phyloP scores from a whole-genome alignment of 108 stramenopile species.

The Craspedostauros australis region DNA sequence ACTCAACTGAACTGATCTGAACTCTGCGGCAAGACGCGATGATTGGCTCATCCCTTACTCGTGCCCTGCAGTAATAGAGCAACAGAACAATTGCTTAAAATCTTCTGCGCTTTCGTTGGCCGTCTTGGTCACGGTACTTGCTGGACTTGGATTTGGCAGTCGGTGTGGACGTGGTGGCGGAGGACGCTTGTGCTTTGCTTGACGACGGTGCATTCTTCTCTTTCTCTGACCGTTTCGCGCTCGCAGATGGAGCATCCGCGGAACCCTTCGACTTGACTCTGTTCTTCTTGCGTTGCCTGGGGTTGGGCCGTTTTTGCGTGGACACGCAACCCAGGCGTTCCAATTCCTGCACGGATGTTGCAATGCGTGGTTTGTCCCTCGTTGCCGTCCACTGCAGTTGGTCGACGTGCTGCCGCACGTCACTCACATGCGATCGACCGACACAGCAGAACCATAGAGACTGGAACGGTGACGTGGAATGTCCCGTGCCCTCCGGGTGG shows the following conservation, averaged over 20 bases:
- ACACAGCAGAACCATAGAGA: slow-evolving; percentile 83
- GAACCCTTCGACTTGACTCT: slow-evolving; percentile 5
- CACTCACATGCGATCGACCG: slow-evolving; percentile 11
- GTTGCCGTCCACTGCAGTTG: not conserved
- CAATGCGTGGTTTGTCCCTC: slow-evolving; percentile 8
- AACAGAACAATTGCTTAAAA: too few species aligned
- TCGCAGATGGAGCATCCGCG: not conserved
- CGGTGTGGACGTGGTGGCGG: not conserved
- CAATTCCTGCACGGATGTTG: slow-evolving; percentile 40
- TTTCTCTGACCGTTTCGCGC: slow-evolving; percentile 1
- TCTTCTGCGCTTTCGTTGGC: slow-evolving; percentile 36
- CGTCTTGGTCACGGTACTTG: slow-evolving; percentile 33
- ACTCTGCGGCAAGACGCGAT: too few species aligned
- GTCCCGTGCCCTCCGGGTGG: slow-evolving; percentile 83
- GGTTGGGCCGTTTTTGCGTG: slow-evolving; percentile 66
- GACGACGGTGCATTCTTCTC: not conserved
- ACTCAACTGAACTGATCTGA: too few species aligned
- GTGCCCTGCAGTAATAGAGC: too few species aligned
- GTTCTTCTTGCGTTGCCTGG: slow-evolving; percentile 57
- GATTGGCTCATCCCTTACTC: too few species aligned
- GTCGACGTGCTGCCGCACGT: slow-evolving; percentile 6
- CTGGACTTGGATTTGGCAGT: slow-evolving; percentile 7
- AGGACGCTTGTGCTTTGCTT: not conserved
- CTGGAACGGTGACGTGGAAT: slow-evolving; percentile 66
- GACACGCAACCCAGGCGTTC: slow-evolving; percentile 37